Conservation (phyloP, 441 rosid species). For the Populus trichocarpa region DNA sequence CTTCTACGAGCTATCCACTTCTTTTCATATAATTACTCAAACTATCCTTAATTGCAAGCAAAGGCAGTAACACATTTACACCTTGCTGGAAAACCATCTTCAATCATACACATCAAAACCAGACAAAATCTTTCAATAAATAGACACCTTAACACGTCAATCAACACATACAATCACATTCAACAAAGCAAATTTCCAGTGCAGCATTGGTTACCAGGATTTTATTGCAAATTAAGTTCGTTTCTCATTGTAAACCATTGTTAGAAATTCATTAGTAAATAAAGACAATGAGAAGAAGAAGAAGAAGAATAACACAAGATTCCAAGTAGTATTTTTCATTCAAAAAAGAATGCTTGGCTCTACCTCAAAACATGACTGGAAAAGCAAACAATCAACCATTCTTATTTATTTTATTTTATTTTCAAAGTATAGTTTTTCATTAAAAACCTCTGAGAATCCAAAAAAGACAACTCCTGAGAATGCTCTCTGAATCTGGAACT, state of each 20-base stretch:
- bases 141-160: neutral
- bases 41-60: neutral
- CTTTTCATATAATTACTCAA: neutral
- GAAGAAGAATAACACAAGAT: neutral
- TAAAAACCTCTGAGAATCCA: too few species aligned
- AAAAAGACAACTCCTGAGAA: neutral
- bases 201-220: neutral
- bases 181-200: neutral
- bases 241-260: neutral
- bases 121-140: neutral
- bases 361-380: neutral
- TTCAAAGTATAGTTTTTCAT: neutral
- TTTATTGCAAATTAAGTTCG: neutral
- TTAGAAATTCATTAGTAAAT: neutral
- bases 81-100: slow-evolving; percentile 5
- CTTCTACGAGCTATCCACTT: neutral
- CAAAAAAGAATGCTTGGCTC: neutral
- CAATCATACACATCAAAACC: neutral
- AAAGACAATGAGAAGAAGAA: neutral
- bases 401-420: neutral
- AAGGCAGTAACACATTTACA: neutral
- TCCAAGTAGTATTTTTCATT: neutral
- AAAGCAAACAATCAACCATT: neutral
- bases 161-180: neutral
- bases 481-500: slow-evolving; percentile 4